These are phyloP conservation scores for Ashbya aceris DNA, from an alignment of 1,139 yeast genomes.

Conservation along the genomic window DNA sequence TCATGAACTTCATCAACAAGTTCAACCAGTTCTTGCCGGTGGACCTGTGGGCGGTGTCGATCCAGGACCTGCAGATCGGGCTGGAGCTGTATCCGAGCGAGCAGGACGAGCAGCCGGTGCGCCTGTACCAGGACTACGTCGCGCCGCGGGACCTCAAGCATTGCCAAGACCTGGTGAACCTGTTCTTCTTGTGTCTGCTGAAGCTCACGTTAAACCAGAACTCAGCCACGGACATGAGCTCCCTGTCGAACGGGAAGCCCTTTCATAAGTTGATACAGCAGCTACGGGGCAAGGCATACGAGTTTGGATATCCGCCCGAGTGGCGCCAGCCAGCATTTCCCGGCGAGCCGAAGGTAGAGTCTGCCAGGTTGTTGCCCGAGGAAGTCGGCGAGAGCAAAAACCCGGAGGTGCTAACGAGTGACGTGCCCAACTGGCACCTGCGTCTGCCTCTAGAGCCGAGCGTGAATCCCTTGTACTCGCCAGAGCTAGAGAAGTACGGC, in stretches of 20 bases:
- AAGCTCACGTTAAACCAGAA: constrained; percentile 20
- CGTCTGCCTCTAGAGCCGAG: constrained; percentile 18
- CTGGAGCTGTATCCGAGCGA: constrained; percentile 32
- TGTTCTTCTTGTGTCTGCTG: constrained; percentile 21
- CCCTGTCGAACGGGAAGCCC: constrained; percentile 15
- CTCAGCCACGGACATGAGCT: constrained; percentile 13
- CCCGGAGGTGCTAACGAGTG: constrained; percentile 33
- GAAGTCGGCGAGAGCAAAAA: constrained; percentile 34
- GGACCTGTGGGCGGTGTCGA: constrained; percentile 33
- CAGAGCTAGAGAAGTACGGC: constrained; percentile 39
- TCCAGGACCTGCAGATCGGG: constrained; percentile 45
- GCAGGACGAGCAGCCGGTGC: constrained; percentile 10
- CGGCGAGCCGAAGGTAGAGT: constrained; percentile 11
- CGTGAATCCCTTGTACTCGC: constrained; percentile 27
- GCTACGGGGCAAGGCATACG: constrained; percentile 31
- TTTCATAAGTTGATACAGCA: constrained; percentile 35
- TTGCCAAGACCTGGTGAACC: constrained; percentile 26
- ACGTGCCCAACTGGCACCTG: constrained; percentile 19
- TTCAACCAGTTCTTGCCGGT: constrained; percentile 32
- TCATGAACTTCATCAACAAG: constrained; percentile 38
- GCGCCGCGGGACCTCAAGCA: constrained; percentile 22
- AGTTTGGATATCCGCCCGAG: constrained; percentile 39
- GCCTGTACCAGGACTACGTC: constrained; percentile 23
- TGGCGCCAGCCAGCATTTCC: constrained; percentile 33
- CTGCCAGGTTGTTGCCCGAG: constrained; percentile 16